A percentile compares a stretch with the other conserved stretches of the same genome.
phyloP scores from a whole-genome alignment of 192 early-diverging fungal species.

The Globomyces pollinis-pini region DNA sequence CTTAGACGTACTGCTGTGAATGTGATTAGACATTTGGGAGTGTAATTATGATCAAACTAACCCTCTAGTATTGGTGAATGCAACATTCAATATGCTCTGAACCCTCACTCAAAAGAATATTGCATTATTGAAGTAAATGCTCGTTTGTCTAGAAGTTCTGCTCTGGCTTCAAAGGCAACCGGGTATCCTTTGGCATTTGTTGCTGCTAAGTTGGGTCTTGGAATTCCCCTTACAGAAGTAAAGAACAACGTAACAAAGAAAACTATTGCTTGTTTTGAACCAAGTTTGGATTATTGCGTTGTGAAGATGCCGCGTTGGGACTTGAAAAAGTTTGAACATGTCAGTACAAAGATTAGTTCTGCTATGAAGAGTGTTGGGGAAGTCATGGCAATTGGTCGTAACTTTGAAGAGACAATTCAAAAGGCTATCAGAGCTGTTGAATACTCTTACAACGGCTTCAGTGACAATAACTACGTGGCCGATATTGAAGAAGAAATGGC shows the following conservation, averaged over 20 bases:
- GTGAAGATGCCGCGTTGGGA: conserved; percentile 66
- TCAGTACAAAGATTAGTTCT: conserved; percentile 79
- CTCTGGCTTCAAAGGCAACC: conserved; percentile 95
- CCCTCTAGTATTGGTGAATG: conserved; percentile 99
- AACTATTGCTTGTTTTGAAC: conserved; percentile 97
- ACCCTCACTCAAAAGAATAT: conserved; percentile 90
- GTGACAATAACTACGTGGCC: conserved; percentile 56
- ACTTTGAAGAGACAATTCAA: conserved; percentile 96
- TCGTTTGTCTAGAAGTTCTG: conserved; percentile 83
- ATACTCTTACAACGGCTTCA: conserved; percentile 76
- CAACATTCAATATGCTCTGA: conserved; percentile 98
- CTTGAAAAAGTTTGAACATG: conserved; percentile 91
- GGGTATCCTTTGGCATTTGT: conserved; percentile 98
- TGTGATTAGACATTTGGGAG: conserved; percentile 93
- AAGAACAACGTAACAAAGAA: conserved; percentile 91
- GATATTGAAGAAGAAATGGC: conserved; percentile 81
- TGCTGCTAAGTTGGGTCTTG: conserved; percentile 93
- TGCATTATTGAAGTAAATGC: conserved; percentile 99
- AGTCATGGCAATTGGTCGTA: conserved; percentile 96
- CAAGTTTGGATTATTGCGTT: conserved; percentile 81
- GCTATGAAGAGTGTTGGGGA: conserved; percentile 98
- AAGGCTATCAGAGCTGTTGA: conserved; percentile 92
- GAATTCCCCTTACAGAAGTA: conserved; percentile 85
- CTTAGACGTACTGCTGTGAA: conserved; percentile 92
- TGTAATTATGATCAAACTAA: too few relatives aligned